Evolutionary conservation across 371 early-diverging fungal genomes (phyloP), one percentile per base, ranked within the genome.

Genomic region (Mortierella sp.): DNA sequence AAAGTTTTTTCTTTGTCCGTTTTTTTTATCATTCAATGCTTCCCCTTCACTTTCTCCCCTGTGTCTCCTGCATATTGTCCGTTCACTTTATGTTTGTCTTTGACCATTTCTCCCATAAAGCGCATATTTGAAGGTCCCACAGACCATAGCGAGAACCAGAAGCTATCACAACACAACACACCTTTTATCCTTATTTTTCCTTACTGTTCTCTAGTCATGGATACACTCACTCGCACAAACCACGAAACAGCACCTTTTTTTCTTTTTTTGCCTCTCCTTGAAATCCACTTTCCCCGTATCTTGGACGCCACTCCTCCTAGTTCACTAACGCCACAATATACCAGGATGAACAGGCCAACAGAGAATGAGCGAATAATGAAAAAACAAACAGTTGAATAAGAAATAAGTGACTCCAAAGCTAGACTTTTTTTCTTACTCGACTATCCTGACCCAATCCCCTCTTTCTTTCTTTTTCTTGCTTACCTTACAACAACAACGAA

Each of bases 21-120:
- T 28, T 48, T 47, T 45, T 21, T 38, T 38, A 3, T 38, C 19
- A 72, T 47, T 47, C 48, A 48, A 14, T 28, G 5, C 42, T 38
- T 38, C 47, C 24, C 44, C 38, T 47, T 47, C 47, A 47, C 47
- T 47, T 9, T 7, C 47, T 47, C 45, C n/a, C 48, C 72, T 72
- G 42, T 48, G 45, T 48, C 72, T 72, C 72, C 48, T 72, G 68
- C 68, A 68, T 68, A 42, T 68, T 42, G 68, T 34, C 11, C 42
- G 44, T 68, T 38, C 42, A 24, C 68, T 10, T 21, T 42, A 68
- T 63, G 19, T 31, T 10, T 14, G 13, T 63, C 19, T 21, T 24
- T 13, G 8, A 21, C 21, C 44, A 24, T 68, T 24, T 38, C 21
- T 16, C 34, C 34, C 31, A 34, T 34, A 68, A 24, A 42, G 44